These are phyloP conservation scores for Cenchrus americanus DNA, from an alignment of 176 grass and related monocot genomes.

Conservation along the genomic window DNA sequence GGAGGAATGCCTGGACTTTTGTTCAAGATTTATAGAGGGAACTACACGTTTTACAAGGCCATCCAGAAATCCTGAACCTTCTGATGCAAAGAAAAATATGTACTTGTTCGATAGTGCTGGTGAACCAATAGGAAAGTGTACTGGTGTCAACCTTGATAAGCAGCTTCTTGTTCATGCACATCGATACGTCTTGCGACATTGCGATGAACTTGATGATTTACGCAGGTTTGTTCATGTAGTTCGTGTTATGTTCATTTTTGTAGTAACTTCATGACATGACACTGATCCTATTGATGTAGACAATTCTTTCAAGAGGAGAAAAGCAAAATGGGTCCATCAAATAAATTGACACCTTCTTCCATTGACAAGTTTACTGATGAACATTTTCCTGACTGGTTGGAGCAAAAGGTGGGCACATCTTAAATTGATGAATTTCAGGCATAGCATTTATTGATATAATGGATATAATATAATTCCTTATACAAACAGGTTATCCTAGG, in stretches of 20 bases:
- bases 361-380: not conserved
- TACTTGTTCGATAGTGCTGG: not conserved
- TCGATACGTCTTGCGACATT: not conserved
- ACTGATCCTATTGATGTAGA: not conserved
- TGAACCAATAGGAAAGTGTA: not conserved
- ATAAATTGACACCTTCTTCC: not conserved
- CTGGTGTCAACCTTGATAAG: not conserved
- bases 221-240: not conserved
- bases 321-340: not conserved
- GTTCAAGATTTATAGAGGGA: not conserved
- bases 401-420: not conserved
- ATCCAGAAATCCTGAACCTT: not conserved
- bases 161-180: not conserved
- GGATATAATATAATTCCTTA: not conserved
- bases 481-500: not conserved
- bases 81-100: not conserved
- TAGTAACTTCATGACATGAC: no score
- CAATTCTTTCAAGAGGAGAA: not conserved
- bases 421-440: not conserved
- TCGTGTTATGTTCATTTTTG: not conserved
- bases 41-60: not conserved
- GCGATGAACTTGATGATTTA: not conserved
- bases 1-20: conserved; percentile 36
- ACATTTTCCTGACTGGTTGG: not conserved
- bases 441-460: not conserved